Percentiles rank a stretch among this genome's conserved stretches.
These are phyloP conservation scores for Calycina herbarum DNA, from an alignment of 2,329 filamentous ascomycete genomes.

Conservation along the genomic window DNA sequence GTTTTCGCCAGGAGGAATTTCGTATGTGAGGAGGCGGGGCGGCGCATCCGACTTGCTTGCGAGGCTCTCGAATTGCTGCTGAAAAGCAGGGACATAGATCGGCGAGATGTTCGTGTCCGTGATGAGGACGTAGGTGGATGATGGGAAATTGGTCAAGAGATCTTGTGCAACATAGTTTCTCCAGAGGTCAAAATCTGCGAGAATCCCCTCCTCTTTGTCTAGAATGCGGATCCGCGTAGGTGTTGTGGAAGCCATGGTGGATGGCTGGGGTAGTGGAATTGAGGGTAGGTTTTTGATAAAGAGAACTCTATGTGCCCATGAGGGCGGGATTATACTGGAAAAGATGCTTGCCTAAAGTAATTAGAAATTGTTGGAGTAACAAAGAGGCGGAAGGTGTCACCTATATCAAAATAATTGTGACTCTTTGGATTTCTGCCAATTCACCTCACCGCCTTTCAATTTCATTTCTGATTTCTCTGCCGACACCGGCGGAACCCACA, in stretches of 20 bases:
- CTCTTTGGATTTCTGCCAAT: not conserved
- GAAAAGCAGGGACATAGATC: constrained; percentile 78
- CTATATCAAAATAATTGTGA: constrained; percentile 4
- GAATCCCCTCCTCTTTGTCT: constrained; percentile 84
- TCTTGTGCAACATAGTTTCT: constrained; percentile 77
- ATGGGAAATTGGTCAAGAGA: constrained; percentile 72
- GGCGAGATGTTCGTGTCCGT: constrained; percentile 90
- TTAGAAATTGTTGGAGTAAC: not conserved
- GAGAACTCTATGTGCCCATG: not conserved
- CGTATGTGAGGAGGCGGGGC: constrained; percentile 78
- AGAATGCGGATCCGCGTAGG: constrained; percentile 74
- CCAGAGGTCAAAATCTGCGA: constrained; percentile 85
- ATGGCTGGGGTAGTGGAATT: not conserved
- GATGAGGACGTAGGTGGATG: constrained; percentile 93
- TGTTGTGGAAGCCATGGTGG: not conserved
- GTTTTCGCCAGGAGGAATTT: constrained; percentile 86
- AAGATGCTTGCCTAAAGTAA: not conserved
- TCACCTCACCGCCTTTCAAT: too few relatives aligned
- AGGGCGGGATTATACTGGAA: not conserved
- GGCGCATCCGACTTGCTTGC: constrained; percentile 40
- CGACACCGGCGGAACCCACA: constrained; percentile 1
- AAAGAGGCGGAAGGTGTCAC: not conserved
- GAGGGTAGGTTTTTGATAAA: not conserved
- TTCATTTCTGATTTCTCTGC: not conserved
- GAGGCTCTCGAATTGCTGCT: constrained; percentile 59